Percentiles rank a stretch among this genome's conserved stretches.
phyloP scores from a whole-genome alignment of 495 filamentous ascomycete species.

The Talaromyces borbonicus region DNA sequence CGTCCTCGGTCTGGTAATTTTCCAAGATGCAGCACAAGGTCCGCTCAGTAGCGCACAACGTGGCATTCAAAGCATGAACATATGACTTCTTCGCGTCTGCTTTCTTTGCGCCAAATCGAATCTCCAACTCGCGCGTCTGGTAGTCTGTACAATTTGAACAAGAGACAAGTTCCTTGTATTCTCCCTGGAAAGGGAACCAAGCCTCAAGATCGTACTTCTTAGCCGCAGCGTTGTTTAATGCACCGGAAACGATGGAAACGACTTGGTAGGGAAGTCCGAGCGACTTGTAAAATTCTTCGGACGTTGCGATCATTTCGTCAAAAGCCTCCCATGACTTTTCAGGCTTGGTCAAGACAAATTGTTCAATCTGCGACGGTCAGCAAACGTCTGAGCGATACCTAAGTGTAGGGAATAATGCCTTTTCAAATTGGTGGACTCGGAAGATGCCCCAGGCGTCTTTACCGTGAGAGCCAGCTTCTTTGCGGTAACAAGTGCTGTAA shows the following conservation, averaged over 20 bases:
- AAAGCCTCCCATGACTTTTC: slow-evolving; percentile 93
- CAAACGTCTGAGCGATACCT: slow-evolving; percentile 7
- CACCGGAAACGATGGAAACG: slow-evolving; percentile 88
- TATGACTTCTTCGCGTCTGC: slow-evolving; percentile 81
- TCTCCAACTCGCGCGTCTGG: slow-evolving; percentile 80
- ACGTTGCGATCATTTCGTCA: slow-evolving; percentile 80
- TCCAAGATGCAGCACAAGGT: slow-evolving; percentile 92
- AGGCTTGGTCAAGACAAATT: slow-evolving; percentile 88
- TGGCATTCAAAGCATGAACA: slow-evolving; percentile 87
- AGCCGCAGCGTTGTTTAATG: slow-evolving; percentile 83
- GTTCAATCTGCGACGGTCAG: slow-evolving; percentile 53
- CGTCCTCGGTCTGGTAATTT: slow-evolving; percentile 88
- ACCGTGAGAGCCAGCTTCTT: slow-evolving; percentile 86
- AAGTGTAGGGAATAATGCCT: slow-evolving; percentile 38
- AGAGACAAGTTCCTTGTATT: slow-evolving; percentile 95
- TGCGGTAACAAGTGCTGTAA: slow-evolving; percentile 88
- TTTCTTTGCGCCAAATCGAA: slow-evolving; percentile 71
- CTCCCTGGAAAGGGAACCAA: slow-evolving; percentile 92
- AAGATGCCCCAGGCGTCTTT: slow-evolving; percentile 98
- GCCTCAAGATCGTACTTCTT: slow-evolving; percentile 97
- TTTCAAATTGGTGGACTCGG: slow-evolving; percentile 97
- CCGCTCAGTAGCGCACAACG: slow-evolving; percentile 85
- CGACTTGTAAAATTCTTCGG: slow-evolving; percentile 90
- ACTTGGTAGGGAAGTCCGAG: slow-evolving; percentile 82
- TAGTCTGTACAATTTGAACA: slow-evolving; percentile 97